Base-by-base conservation (phyloP, 2,329 filamentous ascomycete species). In the Ceratocystis alfenasii region DNA sequence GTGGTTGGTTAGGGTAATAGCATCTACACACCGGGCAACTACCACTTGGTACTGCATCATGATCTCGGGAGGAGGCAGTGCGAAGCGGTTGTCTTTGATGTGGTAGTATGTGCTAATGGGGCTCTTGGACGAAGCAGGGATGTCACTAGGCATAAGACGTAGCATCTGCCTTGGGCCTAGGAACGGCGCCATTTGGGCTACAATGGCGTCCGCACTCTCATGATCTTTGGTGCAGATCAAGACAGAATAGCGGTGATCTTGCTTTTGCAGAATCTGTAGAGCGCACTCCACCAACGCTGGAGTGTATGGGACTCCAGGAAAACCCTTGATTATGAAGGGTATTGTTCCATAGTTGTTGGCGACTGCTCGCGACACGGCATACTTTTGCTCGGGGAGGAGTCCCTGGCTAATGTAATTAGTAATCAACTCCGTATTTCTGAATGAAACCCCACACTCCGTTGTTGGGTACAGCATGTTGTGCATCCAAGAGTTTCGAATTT, bases 301-400 rank as follows among this genome's bases (percentile, higher is more conserved):
- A n/a, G 46, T 48, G 7, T 36, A 48, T 6, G 36, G n/a, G 10
- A 63, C 25, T 33, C 2, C n/a, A 33, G 61, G 41, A 12, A 20
- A 50, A 15, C 25, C 61, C 25, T 41, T 63, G 15, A 63, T 28
- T 48, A 63, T 10, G 44, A 63, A 63, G 1, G 44, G 61, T 3
- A 63, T 15, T 30, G 36, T 63, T 12, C 61, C 61, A 45, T 63
- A 63, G 28, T 63, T 30, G 25, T 63, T 63, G 30, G 22, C 44
- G 5, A 48, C 28, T 20, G 41, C 41, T 8, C 22, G 44, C 5
- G 61, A 48, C 8, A 22, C 36, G 12, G 61, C 61, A 50, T 63
- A 50, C 17, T 33, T 20, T 28, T 63, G 41, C 44, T 63, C 41
- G 3, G 44, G 44, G 4, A 48, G 25, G 17, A 63, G 61, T 5